phyloP scores from a whole-genome alignment of 306 rosid genomes.

The Castanopsis chinensis region DNA sequence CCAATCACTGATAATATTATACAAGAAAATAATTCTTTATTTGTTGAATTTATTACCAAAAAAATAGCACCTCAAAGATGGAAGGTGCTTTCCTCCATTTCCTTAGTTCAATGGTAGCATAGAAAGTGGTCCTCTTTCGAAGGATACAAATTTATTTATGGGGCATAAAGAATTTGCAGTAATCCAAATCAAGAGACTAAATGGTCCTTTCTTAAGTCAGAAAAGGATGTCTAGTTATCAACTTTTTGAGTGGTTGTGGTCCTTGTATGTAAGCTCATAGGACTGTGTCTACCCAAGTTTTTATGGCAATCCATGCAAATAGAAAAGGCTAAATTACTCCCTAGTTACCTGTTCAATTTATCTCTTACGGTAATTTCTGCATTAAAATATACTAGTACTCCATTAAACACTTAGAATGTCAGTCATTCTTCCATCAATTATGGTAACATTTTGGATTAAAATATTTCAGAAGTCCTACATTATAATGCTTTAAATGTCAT shows the following conservation, averaged over 20 bases:
- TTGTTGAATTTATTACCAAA: not conserved
- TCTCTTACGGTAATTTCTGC: not conserved
- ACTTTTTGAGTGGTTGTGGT: not conserved
- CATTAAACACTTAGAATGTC: not conserved
- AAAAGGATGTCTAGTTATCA: not conserved
- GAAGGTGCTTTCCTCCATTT: not conserved
- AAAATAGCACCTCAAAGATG: not conserved
- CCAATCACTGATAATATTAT: not conserved
- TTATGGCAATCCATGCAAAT: not conserved
- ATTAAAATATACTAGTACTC: not conserved
- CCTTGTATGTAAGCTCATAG: not conserved
- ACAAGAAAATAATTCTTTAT: not conserved
- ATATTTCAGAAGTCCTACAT: not conserved
- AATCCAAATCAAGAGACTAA: not conserved
- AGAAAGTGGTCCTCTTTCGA: not conserved
- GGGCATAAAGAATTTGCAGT: not conserved
- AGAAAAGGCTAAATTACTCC: not conserved
- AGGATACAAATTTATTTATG: not conserved
- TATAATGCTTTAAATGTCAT: not conserved
- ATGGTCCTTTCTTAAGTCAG: not conserved
- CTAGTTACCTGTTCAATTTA: not conserved
- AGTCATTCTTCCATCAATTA: not conserved
- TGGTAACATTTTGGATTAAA: not conserved
- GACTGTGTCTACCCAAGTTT: conserved; percentile 18
- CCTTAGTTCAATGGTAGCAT: not conserved